Percentiles rank a stretch among this genome's conserved stretches.
Conservation (phyloP, 1,284 basidiomycete species). For the Phlebopus sp. region DNA sequence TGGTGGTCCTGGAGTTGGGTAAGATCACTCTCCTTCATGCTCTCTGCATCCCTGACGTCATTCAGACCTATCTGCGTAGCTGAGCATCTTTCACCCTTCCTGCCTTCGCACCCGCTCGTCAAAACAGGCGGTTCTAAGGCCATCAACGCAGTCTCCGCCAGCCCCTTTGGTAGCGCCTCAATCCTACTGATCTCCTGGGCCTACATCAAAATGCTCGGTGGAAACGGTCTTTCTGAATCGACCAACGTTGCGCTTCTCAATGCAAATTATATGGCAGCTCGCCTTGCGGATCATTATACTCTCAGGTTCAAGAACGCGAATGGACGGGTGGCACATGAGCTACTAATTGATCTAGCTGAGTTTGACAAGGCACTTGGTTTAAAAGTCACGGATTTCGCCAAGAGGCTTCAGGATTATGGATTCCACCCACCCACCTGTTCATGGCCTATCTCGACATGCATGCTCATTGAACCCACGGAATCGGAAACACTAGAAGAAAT, state of each 20-base stretch:
- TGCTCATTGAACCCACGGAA: constrained; percentile 95
- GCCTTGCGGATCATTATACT: constrained; percentile 83
- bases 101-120: constrained; percentile 87
- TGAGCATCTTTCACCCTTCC: constrained; percentile 90
- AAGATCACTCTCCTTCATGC: constrained; percentile 20
- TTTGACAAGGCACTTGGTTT: constrained; percentile 87
- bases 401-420: constrained; percentile 89
- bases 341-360: constrained; percentile 92
- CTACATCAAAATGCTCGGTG: constrained; percentile 97
- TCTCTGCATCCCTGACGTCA: constrained; percentile 6
- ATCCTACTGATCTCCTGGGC: constrained; percentile 98
- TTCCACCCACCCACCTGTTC: constrained; percentile 92
- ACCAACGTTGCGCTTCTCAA: constrained; percentile 88
- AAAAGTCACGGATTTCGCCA: constrained; percentile 95
- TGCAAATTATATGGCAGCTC: constrained; percentile 95
- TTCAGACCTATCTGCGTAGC: constrained; percentile 90
- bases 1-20: constrained; percentile 93
- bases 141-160: constrained; percentile 88
- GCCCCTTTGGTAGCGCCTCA: constrained; percentile 92
- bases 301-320: constrained; percentile 90
- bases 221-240: constrained; percentile 80
- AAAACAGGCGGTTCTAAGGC: constrained; percentile 67
- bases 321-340: constrained; percentile 91
- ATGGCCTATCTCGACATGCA: constrained; percentile 93
- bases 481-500: constrained; percentile 90